phyloP scores from a whole-genome alignment of 1,139 yeast genomes.

The Magnusiomyces paraingens region DNA sequence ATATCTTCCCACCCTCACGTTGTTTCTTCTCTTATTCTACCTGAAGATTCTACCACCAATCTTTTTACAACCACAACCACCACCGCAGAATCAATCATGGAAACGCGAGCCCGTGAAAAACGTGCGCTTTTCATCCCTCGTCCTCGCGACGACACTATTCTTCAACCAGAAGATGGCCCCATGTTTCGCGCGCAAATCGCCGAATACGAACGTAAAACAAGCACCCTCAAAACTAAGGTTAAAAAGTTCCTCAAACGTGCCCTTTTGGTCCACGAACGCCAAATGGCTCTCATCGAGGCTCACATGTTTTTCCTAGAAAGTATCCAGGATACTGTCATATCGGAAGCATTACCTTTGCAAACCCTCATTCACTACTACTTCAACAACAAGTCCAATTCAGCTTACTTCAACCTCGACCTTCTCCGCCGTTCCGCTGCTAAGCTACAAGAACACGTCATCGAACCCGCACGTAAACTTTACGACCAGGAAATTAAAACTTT shows the following conservation, averaged over 20 bases:
- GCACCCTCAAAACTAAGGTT: conserved; percentile 42
- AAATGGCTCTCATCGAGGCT: conserved; percentile 33
- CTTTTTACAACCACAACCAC: conserved; percentile 4
- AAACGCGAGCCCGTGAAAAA: not conserved
- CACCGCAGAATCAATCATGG: not conserved
- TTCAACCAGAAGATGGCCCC: conserved; percentile 64
- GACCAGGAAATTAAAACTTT: conserved; percentile 39
- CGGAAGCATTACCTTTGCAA: conserved; percentile 32
- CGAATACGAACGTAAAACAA: conserved; percentile 49
- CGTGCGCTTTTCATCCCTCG: conserved; percentile 19
- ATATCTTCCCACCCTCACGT: conserved; percentile 1
- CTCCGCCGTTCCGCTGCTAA: conserved; percentile 23
- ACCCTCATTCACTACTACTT: conserved; percentile 31
- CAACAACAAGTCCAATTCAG: conserved; percentile 20
- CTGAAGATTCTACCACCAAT: conserved; percentile 6
- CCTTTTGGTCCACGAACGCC: conserved; percentile 33
- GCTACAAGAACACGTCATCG: conserved; percentile 33
- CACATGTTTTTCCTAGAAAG: conserved; percentile 31
- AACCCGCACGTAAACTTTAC: conserved; percentile 36
- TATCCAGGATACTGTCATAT: conserved; percentile 25
- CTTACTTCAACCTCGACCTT: conserved; percentile 21
- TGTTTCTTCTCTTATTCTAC: conserved; percentile 9
- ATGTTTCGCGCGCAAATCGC: conserved; percentile 54
- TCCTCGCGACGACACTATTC: conserved; percentile 29
- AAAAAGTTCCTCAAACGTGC: conserved; percentile 38